Conservation (phyloP, 306 rosid genomes). For the Gillenia trifoliata region DNA sequence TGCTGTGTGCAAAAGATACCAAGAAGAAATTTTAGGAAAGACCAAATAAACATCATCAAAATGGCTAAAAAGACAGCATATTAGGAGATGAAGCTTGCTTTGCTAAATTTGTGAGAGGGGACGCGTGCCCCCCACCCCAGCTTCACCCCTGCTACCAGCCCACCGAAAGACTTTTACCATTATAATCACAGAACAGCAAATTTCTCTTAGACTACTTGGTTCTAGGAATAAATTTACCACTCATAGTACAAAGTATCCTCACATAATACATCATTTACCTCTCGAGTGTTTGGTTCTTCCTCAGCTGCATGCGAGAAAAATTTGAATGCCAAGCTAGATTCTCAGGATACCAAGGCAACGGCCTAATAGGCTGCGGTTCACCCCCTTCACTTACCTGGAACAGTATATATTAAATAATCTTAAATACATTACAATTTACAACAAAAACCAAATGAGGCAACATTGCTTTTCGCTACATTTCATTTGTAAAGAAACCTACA, state of each 20-base stretch:
- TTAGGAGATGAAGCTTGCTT: too few relatives aligned
- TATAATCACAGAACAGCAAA: not conserved
- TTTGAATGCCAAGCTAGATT: constrained; percentile 96
- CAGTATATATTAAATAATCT: not conserved
- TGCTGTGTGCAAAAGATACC: too few relatives aligned
- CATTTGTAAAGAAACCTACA: not conserved
- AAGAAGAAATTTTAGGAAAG: too few relatives aligned
- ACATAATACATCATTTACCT: constrained; percentile 43
- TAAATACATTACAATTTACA: not conserved
- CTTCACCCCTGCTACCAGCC: too few relatives aligned
- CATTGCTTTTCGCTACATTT: not conserved
- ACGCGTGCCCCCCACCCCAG: too few relatives aligned
- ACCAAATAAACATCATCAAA: too few relatives aligned
- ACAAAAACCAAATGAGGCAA: not conserved
- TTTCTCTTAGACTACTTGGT: not conserved
- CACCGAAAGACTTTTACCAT: not conserved
- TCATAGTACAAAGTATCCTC: constrained; percentile 2
- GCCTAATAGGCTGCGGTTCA: constrained; percentile 77
- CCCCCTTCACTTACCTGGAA: constrained; percentile 61
- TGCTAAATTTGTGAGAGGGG: too few relatives aligned
- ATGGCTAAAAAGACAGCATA: too few relatives aligned
- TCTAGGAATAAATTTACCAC: constrained; percentile 1
- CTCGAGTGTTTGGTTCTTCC: constrained; percentile 93
- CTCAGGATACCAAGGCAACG: constrained; percentile 89
- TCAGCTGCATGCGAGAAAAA: constrained; percentile 92